Evolutionary conservation across 148 eudicot species (phyloP).

Genomic region (Heliosperma pusillum): DNA sequence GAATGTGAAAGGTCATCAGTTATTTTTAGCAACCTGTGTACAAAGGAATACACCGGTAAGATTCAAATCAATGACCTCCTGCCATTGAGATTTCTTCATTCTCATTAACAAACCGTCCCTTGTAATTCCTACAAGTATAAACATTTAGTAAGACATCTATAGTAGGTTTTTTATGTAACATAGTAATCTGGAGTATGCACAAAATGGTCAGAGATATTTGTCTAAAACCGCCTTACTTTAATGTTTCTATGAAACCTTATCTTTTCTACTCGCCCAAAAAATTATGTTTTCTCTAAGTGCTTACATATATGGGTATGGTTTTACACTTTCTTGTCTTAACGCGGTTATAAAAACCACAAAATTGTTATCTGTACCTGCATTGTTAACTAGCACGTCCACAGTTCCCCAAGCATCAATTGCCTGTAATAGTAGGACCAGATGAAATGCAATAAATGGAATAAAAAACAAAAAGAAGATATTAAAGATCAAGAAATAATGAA

Average conservation of each 20-base stretch:
- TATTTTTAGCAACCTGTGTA: conserved; percentile 55
- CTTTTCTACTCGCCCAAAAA: not conserved
- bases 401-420: conserved; percentile 97
- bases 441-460: conserved; percentile 1
- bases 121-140: conserved; percentile 68
- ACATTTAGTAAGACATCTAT: not conserved
- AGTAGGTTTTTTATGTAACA: not conserved
- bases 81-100: conserved; percentile 89
- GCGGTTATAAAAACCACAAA: not conserved
- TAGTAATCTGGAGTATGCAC: not conserved
- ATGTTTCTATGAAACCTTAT: no score
- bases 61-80: conserved; percentile 92
- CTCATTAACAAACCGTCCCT: conserved; percentile 90
- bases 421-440: conserved; percentile 33
- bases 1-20: not conserved
- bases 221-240: no score
- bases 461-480: not conserved
- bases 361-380: conserved; percentile 58
- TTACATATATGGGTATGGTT: not conserved
- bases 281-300: not conserved
- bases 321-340: not conserved
- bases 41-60: conserved; percentile 91
- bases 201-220: not conserved
- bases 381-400: conserved; percentile 82
- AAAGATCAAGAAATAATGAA: not conserved